phyloP scores from a whole-genome alignment of 129 eudicot species.

The Smallanthus sonchifolius region DNA sequence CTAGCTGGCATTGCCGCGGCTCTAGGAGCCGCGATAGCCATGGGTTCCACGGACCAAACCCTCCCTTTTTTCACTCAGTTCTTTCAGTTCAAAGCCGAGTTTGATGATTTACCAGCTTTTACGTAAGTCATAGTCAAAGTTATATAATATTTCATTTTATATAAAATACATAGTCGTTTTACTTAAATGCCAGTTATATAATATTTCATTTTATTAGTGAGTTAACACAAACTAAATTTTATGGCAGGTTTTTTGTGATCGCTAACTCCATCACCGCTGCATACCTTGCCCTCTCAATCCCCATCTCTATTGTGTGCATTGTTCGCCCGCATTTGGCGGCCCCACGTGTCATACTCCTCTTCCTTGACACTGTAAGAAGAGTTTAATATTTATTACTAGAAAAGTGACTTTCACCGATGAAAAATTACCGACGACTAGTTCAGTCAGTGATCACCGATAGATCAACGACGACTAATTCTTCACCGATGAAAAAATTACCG shows the following conservation, averaged over 20 bases:
- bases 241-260: conserved; percentile 68
- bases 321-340: conserved; percentile 54
- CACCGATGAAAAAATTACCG: no score
- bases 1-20: conserved; percentile 54
- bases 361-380: conserved; percentile 54
- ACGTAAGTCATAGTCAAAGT: conserved; percentile 35
- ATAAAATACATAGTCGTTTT: no score
- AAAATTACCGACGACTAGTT: no score
- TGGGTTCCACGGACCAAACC: conserved; percentile 77
- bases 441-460: no score
- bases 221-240: not conserved
- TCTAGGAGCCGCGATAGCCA: conserved; percentile 57
- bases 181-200: no score
- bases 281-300: conserved; percentile 64
- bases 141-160: not conserved
- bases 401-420: no score
- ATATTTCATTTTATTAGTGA: not conserved
- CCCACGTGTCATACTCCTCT: conserved; percentile 56
- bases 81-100: conserved; percentile 73
- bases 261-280: conserved; percentile 56
- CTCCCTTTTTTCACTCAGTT: conserved; percentile 95
- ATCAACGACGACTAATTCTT: no score
- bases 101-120: conserved; percentile 70
- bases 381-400: not conserved
- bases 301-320: conserved; percentile 80